Evolutionary conservation across 805 yeast genomes (phyloP).

Genomic region (Lipomyces chichibuensis): DNA sequence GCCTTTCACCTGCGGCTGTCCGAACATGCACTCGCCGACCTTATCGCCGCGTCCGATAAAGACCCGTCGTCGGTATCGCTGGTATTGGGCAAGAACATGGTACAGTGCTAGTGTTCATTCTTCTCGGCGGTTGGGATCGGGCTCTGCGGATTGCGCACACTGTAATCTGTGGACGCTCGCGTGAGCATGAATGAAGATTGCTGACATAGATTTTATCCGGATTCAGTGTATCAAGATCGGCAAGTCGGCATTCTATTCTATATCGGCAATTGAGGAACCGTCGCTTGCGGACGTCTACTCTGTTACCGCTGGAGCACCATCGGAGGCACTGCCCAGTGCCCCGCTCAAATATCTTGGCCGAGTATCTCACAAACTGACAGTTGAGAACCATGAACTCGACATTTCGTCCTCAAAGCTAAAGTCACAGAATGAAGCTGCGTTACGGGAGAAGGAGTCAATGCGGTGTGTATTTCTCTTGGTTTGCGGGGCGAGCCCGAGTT

Average conservation of each 20-base stretch:
- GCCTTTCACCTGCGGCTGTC: conserved; percentile 28
- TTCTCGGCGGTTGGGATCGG: background rate
- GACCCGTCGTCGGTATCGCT: conserved; percentile 27
- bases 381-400: conserved; percentile 25
- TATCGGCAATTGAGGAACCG: conserved; percentile 20
- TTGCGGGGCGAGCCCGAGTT: background rate
- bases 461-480: conserved; percentile 7
- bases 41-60: conserved; percentile 11
- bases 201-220: background rate
- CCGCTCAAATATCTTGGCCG: conserved; percentile 29
- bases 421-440: conserved; percentile 33
- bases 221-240: conserved; percentile 28
- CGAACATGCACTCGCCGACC: conserved; percentile 23
- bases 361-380: conserved; percentile 37
- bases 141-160: too few species aligned
- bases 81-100: conserved; percentile 28
- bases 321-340: background rate
- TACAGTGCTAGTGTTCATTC: background rate
- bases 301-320: background rate
- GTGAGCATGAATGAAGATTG: background rate
- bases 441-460: conserved; percentile 22
- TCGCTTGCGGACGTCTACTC: conserved; percentile 22
- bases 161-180: background rate
- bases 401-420: conserved; percentile 26
- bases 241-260: conserved; percentile 9